These are phyloP conservation scores for Hemileia vastatrix DNA, from an alignment of 1,284 basidiomycete genomes.

Conservation along the genomic window DNA sequence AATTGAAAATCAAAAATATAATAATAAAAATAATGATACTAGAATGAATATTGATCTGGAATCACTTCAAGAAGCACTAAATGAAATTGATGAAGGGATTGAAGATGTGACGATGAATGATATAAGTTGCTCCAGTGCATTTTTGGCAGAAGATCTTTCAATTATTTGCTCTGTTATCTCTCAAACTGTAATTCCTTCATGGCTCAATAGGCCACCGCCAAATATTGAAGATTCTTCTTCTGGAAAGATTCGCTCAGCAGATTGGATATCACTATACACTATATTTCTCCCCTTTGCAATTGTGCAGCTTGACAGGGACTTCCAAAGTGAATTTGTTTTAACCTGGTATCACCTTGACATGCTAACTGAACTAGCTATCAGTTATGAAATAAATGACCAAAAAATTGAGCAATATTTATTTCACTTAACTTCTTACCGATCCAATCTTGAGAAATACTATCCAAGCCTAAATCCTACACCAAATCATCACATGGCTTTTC, in stretches of 20 bases:
- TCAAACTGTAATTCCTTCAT: conserved; percentile 2
- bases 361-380: conserved; percentile 12
- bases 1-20: background rate
- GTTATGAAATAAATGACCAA: background rate
- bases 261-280: background rate
- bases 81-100: conserved; percentile 1
- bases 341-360: conserved; percentile 4
- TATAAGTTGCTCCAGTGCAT: background rate
- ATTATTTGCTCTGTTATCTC: conserved; percentile 1
- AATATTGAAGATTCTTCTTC: conserved; percentile 9
- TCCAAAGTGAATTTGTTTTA: background rate
- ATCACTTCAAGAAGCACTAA: conserved; percentile 10
- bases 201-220: conserved; percentile 9
- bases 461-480: conserved; percentile 11
- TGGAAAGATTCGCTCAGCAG: conserved; percentile 16
- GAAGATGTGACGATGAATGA: background rate
- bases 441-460: background rate
- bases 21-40: background rate
- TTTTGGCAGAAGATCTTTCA: conserved; percentile 4
- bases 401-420: conserved; percentile 7
- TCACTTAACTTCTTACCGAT: conserved; percentile 10
- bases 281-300: conserved; percentile 12
- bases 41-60: conserved; percentile 7
- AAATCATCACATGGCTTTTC: conserved; percentile 15
- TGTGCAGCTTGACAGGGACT: background rate